Evolutionary conservation across 2,329 filamentous ascomycete species (phyloP).

Genomic region (Penicillium sp.): DNA sequence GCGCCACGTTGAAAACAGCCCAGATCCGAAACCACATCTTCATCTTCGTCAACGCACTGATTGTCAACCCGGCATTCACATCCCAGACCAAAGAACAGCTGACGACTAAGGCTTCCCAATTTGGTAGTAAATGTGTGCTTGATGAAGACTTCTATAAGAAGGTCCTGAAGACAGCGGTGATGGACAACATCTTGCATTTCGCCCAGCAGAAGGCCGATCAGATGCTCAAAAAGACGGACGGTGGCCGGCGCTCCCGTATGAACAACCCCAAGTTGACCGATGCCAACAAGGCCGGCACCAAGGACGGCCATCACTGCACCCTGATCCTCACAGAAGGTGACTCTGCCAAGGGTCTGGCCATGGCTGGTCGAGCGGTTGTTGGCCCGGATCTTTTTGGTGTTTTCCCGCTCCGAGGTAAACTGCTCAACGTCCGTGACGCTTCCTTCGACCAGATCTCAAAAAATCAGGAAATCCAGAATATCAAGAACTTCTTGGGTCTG

Average conservation of each 20-base stretch:
- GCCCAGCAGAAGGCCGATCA: conserved; percentile 94
- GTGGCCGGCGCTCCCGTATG: conserved; percentile 81
- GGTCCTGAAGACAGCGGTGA: conserved; percentile 77
- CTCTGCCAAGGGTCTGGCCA: conserved; percentile 88
- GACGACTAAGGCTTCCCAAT: conserved; percentile 78
- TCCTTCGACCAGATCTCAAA: conserved; percentile 92
- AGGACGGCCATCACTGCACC: conserved; percentile 80
- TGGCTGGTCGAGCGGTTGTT: conserved; percentile 84
- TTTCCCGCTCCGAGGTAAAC: conserved; percentile 90
- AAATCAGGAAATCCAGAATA: conserved; percentile 95
- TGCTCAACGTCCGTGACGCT: conserved; percentile 94
- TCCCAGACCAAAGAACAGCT: conserved; percentile 98
- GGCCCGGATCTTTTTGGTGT: conserved; percentile 92
- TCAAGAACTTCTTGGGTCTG: conserved; percentile 94
- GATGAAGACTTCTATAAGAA: conserved; percentile 84
- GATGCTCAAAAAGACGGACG: conserved; percentile 86
- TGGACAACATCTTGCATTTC: conserved; percentile 87
- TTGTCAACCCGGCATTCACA: conserved; percentile 90
- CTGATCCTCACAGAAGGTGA: conserved; percentile 97
- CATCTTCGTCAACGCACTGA: conserved; percentile 83
- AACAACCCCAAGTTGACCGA: conserved; percentile 96
- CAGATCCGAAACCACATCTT: conserved; percentile 98
- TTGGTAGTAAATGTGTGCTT: conserved; percentile 79
- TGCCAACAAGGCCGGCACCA: conserved; percentile 92
- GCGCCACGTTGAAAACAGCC: conserved; percentile 73